Conservation (phyloP, 768 basidiomycete species). For the Russula olivacea region DNA sequence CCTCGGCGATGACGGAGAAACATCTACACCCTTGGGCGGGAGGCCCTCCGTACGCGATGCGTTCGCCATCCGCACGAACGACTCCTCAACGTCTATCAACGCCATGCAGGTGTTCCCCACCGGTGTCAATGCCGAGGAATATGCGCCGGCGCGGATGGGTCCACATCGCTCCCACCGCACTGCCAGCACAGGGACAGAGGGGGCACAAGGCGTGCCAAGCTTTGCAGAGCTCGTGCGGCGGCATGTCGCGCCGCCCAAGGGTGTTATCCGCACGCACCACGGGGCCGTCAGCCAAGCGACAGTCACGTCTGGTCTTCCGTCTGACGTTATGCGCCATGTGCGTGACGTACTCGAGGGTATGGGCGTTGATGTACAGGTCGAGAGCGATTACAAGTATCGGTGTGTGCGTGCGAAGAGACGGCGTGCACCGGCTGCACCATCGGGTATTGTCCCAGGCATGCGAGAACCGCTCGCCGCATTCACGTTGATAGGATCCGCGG, state of each 20-base stretch:
- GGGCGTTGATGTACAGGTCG: slow-evolving; percentile 84
- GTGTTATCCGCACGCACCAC: slow-evolving; percentile 74
- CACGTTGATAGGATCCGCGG: slow-evolving; percentile 74
- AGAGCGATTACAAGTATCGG: slow-evolving; percentile 86
- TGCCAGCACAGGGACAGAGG: slow-evolving; percentile 11
- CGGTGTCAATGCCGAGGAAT: neutral
- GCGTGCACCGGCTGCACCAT: slow-evolving; percentile 27
- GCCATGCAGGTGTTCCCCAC: neutral
- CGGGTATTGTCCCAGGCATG: slow-evolving; percentile 38
- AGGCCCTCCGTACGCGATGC: slow-evolving; percentile 21
- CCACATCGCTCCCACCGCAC: slow-evolving; percentile 19
- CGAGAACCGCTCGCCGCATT: slow-evolving; percentile 60
- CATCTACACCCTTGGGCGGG: slow-evolving; percentile 4
- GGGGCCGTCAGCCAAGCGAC: slow-evolving; percentile 89
- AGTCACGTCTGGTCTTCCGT: slow-evolving; percentile 77
- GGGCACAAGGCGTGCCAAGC: slow-evolving; percentile 9
- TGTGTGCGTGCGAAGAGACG: slow-evolving; percentile 75
- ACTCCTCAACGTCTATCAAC: slow-evolving; percentile 19
- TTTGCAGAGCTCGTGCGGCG: slow-evolving; percentile 32
- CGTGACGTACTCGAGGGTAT: slow-evolving; percentile 73
- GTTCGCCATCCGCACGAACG: slow-evolving; percentile 11
- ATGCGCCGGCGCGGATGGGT: slow-evolving; percentile 13
- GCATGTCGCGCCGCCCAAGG: slow-evolving; percentile 35
- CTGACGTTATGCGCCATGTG: slow-evolving; percentile 84
- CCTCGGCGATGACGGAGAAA: slow-evolving; percentile 28